Percentiles rank a stretch among this genome's conserved stretches.
phyloP scores from a whole-genome alignment of 2,329 filamentous ascomycete species.

The Pseudogymnoascus sp. region DNA sequence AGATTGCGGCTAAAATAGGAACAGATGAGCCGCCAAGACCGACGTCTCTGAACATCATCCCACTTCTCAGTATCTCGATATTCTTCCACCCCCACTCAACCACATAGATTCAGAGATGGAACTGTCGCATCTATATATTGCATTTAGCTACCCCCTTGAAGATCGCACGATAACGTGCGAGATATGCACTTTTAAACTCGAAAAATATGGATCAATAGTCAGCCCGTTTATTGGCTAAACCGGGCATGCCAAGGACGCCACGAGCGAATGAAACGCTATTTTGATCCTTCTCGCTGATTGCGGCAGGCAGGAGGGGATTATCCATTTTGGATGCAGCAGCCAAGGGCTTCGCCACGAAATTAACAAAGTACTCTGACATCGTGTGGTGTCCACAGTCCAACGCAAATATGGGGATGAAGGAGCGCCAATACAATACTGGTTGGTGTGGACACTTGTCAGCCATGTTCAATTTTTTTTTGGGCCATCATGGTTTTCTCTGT shows the following conservation, averaged over 20 bases:
- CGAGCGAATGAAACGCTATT: not conserved
- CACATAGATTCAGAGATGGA: not conserved
- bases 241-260: not conserved
- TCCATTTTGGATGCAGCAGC: not conserved
- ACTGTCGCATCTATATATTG: slow-evolving; percentile 4
- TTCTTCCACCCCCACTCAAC: not conserved
- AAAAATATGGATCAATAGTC: not conserved
- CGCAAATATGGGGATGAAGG: not conserved
- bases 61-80: not conserved
- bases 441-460: not conserved
- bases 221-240: not conserved
- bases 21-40: not conserved
- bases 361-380: not conserved
- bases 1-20: not conserved
- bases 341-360: not conserved
- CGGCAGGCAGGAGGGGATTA: not conserved
- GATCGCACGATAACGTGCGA: not conserved
- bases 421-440: not conserved
- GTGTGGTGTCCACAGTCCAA: not conserved
- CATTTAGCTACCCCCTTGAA: not conserved
- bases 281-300: not conserved
- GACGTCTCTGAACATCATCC: not conserved
- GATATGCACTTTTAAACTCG: not conserved
- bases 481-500: not conserved
- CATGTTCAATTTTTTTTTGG: not conserved